Evolutionary conservation across 2,329 filamentous ascomycete genomes (phyloP).

Genomic region (Hypoxylon sp.): DNA sequence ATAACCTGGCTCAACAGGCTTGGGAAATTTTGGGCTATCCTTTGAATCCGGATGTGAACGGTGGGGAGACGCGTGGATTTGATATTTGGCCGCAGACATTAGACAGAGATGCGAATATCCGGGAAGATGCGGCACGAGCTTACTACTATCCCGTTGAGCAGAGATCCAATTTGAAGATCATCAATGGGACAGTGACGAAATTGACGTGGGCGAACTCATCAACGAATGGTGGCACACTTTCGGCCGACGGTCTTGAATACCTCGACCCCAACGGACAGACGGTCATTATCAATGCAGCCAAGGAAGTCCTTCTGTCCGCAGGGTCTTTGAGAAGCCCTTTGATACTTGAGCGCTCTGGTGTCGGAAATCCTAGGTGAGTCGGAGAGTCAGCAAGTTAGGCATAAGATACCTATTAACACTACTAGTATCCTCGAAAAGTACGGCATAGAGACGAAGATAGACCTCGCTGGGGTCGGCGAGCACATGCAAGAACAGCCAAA

Average conservation of each 20-base stretch:
- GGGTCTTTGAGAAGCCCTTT: conserved; percentile 67
- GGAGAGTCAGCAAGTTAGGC: not conserved
- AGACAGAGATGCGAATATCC: conserved; percentile 56
- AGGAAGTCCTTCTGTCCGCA: conserved; percentile 64
- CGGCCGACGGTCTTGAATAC: conserved; percentile 58
- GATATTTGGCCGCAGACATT: conserved; percentile 59
- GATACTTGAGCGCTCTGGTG: conserved; percentile 68
- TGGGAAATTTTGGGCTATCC: conserved; percentile 55
- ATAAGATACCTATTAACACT: conserved; percentile 30
- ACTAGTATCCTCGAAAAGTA: conserved; percentile 58
- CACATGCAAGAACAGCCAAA: conserved; percentile 67
- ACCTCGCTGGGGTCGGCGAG: conserved; percentile 67
- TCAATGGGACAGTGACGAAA: conserved; percentile 57
- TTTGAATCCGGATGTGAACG: conserved; percentile 58
- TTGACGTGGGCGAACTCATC: conserved; percentile 51
- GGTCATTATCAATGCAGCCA: conserved; percentile 57
- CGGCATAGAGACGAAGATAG: conserved; percentile 61
- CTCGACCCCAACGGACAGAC: conserved; percentile 56
- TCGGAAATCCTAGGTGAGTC: conserved; percentile 60
- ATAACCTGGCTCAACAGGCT: conserved; percentile 50
- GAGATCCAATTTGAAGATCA: conserved; percentile 58
- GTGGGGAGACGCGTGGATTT: conserved; percentile 59
- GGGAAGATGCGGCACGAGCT: conserved; percentile 60
- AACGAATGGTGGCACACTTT: conserved; percentile 21
- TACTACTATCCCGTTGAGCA: conserved; percentile 59